Percentiles rank a stretch among this genome's conserved stretches.
Conservation (phyloP, 306 rosid species). For the Comarum palustre region DNA sequence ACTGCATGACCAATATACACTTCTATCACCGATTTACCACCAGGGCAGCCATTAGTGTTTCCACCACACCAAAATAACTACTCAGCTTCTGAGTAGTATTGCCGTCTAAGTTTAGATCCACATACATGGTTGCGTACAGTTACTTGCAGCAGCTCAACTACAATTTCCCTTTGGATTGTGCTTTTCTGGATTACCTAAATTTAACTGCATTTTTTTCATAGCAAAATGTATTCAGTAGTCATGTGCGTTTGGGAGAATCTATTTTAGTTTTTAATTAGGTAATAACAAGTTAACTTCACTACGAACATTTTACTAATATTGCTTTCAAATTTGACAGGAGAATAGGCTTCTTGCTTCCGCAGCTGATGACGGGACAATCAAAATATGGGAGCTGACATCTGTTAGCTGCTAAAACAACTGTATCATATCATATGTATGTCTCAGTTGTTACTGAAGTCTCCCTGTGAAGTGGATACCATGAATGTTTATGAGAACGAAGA, state of each 20-base stretch:
- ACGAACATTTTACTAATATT: slow-evolving; percentile 10
- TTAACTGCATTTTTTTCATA: not conserved
- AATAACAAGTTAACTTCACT: not conserved
- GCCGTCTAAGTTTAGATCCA: not conserved
- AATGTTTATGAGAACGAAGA: slow-evolving; percentile 11
- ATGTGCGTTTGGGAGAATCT: not conserved
- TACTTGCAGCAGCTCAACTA: not conserved
- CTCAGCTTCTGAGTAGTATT: not conserved
- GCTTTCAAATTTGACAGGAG: slow-evolving; percentile 45
- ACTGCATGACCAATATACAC: not conserved
- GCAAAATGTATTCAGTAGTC: not conserved
- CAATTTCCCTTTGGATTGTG: not conserved
- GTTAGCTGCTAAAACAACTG: slow-evolving; percentile 24
- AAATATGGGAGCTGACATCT: slow-evolving; percentile 81
- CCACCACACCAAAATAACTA: not conserved
- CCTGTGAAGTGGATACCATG: slow-evolving; percentile 8
- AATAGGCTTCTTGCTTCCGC: slow-evolving; percentile 74
- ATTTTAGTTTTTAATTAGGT: not conserved
- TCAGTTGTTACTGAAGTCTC: slow-evolving; percentile 8
- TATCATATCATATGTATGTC: slow-evolving; percentile 18
- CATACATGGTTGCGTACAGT: not conserved
- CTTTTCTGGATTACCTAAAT: not conserved
- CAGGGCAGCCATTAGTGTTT: not conserved
- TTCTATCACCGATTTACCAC: not conserved
- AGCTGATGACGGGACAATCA: slow-evolving; percentile 81